These are phyloP conservation scores for Dianthus caryophyllus DNA, from an alignment of 148 eudicot species.

Conservation along the genomic window DNA sequence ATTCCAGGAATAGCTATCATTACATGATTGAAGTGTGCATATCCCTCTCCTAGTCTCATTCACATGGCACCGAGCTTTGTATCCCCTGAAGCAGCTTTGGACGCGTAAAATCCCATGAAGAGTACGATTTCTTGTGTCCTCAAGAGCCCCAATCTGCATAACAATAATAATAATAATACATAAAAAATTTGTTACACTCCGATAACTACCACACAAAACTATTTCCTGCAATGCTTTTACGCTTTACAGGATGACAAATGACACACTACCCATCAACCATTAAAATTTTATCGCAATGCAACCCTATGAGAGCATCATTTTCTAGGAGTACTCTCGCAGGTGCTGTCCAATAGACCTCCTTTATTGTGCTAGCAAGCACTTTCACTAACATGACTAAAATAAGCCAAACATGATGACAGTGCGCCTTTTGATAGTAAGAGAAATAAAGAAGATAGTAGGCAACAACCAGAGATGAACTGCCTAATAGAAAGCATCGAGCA, in stretches of 20 bases:
- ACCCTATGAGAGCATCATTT: not conserved
- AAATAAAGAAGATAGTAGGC: not conserved
- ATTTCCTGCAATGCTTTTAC: not conserved
- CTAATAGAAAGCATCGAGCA: not conserved
- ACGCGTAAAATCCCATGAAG: slow-evolving; percentile 90
- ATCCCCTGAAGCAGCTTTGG: slow-evolving; percentile 94
- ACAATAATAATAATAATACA: not conserved
- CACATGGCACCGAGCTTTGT: slow-evolving; percentile 64
- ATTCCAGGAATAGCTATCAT: slow-evolving; percentile 15
- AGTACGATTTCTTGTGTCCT: slow-evolving; percentile 92
- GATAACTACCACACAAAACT: not conserved
- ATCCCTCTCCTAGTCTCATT: slow-evolving; percentile 56
- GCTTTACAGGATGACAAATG: not conserved
- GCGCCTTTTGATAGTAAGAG: not conserved
- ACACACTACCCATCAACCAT: not conserved
- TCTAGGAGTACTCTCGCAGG: not conserved
- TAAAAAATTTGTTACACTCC: not conserved
- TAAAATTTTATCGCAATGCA: not conserved
- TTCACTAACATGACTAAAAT: not conserved
- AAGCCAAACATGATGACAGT: not conserved
- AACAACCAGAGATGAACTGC: not conserved
- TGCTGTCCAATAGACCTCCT: not conserved
- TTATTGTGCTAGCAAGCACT: not conserved
- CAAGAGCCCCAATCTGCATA: slow-evolving; percentile 79
- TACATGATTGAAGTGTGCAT: slow-evolving; percentile 79